Evolutionary conservation across 2,329 filamentous ascomycete species (phyloP), one percentile per base, ranked within the genome.

Genomic region (Monosporascus cannonballus): DNA sequence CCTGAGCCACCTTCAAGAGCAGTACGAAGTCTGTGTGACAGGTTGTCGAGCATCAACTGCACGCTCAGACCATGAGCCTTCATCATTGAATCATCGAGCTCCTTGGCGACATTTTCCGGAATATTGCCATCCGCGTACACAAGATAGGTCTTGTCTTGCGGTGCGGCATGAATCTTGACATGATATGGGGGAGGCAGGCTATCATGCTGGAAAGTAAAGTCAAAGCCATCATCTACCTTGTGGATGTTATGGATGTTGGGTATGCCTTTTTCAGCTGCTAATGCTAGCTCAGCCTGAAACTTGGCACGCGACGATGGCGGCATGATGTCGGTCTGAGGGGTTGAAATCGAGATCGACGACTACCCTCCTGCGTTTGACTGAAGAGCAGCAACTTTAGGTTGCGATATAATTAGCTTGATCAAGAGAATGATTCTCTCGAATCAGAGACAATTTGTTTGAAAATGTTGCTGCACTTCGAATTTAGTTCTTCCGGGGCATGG

Each of bases 191-290:
- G 20, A 1, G 54, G 39, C 3, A 71, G 52, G 7, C 48, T 44
- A 3, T 62, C 46, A 50, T 71, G 65, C 9, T 51, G 56, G 55
- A 73, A 88, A 4, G 69, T 74, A 65, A 93, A 87, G 15, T 77
- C 77, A 52, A 95, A 75, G 52, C 88, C 83, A 49, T 87, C 89
- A 5, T 85, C 82, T 17, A 87, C 87, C 37, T 74, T 72, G 36
- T 71, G 70, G 24, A 96, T 71, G 36, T 75, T 64, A 47, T 70
- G 70, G 47, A 94, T 53, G 20, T 62, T 50, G 2, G 54, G 37
- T 15, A 61, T 52, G 22, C 24, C 34, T 25, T 55, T 55, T 4
- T 59, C 51, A 5, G 51, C 25, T 22, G 59, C 62, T 22, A 49
- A 54, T 30, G 54, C 50, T 17, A 66, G 51, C 48, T 68, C 66